These are phyloP conservation scores for Tuber calosporum DNA, from an alignment of 495 filamentous ascomycete species.

Conservation along the genomic window DNA sequence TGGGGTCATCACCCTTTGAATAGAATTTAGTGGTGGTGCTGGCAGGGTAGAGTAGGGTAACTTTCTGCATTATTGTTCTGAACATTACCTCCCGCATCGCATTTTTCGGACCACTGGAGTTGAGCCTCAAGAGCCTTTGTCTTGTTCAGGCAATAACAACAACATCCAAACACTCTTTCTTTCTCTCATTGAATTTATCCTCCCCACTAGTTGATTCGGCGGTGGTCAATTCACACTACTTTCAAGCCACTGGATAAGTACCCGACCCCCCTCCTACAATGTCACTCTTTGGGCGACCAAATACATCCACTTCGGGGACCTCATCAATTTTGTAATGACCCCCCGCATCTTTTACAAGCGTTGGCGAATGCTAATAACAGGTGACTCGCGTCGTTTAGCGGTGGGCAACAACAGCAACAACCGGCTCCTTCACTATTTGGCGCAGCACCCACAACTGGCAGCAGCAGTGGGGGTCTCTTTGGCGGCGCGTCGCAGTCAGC, in stretches of 20 bases:
- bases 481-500: slow-evolving; percentile 17
- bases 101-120: not conserved
- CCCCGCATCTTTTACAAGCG: not conserved
- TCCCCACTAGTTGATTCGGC: not conserved
- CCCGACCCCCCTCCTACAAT: slow-evolving; percentile 16
- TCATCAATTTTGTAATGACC: slow-evolving; percentile 31
- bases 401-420: slow-evolving; percentile 11
- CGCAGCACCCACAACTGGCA: slow-evolving; percentile 9
- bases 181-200: not conserved
- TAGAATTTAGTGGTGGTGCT: not conserved
- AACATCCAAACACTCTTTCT: not conserved
- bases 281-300: slow-evolving; percentile 31
- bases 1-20: not conserved
- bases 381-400: slow-evolving; percentile 5
- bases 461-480: slow-evolving; percentile 24
- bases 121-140: not conserved
- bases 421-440: slow-evolving; percentile 22
- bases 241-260: not conserved
- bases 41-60: not conserved
- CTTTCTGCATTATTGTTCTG: not conserved
- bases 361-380: slow-evolving; percentile 1
- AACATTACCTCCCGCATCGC: not conserved
- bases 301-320: slow-evolving; percentile 19
- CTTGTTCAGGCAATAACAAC: not conserved
- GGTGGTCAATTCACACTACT: not conserved